These are phyloP conservation scores for Ramularia collo-cygni DNA, from an alignment of 2,329 filamentous ascomycete genomes.

Conservation along the genomic window DNA sequence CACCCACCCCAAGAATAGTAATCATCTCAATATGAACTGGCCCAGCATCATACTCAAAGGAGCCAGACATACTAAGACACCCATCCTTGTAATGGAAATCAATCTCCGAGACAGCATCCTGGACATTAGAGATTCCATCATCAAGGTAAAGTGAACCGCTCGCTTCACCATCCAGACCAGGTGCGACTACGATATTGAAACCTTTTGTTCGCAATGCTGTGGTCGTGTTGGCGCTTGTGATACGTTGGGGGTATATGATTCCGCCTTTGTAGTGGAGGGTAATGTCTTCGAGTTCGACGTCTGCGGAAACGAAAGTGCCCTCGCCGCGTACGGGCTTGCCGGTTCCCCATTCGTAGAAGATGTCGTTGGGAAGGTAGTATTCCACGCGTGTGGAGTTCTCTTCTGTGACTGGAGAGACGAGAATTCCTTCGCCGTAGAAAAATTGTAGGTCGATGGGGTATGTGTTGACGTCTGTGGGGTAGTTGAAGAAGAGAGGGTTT, in stretches of 20 bases:
- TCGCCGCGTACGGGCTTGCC: conserved; percentile 39
- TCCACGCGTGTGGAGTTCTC: conserved; percentile 46
- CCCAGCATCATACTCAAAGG: conserved; percentile 45
- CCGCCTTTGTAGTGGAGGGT: conserved; percentile 63
- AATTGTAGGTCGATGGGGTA: conserved; percentile 49
- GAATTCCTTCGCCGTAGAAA: conserved; percentile 51
- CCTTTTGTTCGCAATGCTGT: conserved; percentile 55
- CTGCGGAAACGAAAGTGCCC: conserved; percentile 37
- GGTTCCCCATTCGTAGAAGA: conserved; percentile 55
- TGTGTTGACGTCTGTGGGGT: conserved; percentile 51
- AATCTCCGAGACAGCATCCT: conserved; percentile 49
- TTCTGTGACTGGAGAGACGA: conserved; percentile 50
- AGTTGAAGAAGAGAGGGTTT: conserved; percentile 64
- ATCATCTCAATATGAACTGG: background rate
- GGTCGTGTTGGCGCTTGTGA: conserved; percentile 52
- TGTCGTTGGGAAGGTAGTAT: conserved; percentile 50
- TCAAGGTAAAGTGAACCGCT: conserved; percentile 66
- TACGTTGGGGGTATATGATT: conserved; percentile 54
- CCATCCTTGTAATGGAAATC: conserved; percentile 52
- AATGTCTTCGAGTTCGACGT: conserved; percentile 47
- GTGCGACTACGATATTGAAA: conserved; percentile 65
- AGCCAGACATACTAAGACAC: conserved; percentile 45
- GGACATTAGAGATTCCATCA: conserved; percentile 63
- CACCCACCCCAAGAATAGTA: conserved; percentile 19
- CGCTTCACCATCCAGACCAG: conserved; percentile 56